A percentile compares a stretch with the other conserved stretches of the same genome.
Conservation (phyloP, 2,329 filamentous ascomycete genomes). For the Epichloe uncinata region DNA sequence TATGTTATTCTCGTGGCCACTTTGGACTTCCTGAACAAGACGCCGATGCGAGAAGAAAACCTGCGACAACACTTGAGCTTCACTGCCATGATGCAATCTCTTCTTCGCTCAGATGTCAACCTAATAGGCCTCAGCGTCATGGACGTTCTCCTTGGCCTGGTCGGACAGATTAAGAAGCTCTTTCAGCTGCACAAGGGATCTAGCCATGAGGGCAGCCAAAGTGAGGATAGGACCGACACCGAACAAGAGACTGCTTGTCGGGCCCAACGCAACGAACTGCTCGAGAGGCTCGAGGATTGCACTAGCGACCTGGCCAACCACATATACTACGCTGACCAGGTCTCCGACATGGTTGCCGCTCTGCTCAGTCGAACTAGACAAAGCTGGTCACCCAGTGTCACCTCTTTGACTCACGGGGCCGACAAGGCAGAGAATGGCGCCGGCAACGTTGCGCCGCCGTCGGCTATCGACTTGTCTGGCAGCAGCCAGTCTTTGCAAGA, state of each 20-base stretch:
- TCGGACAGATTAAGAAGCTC: constrained; percentile 69
- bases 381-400: constrained; percentile 28
- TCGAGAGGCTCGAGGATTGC: constrained; percentile 62
- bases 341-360: constrained; percentile 82
- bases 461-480: constrained; percentile 27
- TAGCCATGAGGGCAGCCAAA: constrained; percentile 17
- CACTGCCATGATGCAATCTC: constrained; percentile 64
- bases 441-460: constrained; percentile 20
- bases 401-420: constrained; percentile 23
- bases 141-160: constrained; percentile 76
- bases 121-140: constrained; percentile 93
- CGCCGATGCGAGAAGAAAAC: constrained; percentile 55
- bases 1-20: constrained; percentile 78
- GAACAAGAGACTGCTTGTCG: constrained; percentile 19
- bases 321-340: constrained; percentile 93
- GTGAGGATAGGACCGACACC: constrained; percentile 21
- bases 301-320: constrained; percentile 89
- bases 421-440: constrained; percentile 31
- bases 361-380: constrained; percentile 71
- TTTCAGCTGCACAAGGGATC: constrained; percentile 46
- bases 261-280: constrained; percentile 47
- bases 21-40: constrained; percentile 61
- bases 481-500: constrained; percentile 33
- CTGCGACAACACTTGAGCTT: constrained; percentile 63
- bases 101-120: constrained; percentile 80